Base-by-base conservation (phyloP, 2,329 filamentous ascomycete species). In the Trichocomaceae sp. region DNA sequence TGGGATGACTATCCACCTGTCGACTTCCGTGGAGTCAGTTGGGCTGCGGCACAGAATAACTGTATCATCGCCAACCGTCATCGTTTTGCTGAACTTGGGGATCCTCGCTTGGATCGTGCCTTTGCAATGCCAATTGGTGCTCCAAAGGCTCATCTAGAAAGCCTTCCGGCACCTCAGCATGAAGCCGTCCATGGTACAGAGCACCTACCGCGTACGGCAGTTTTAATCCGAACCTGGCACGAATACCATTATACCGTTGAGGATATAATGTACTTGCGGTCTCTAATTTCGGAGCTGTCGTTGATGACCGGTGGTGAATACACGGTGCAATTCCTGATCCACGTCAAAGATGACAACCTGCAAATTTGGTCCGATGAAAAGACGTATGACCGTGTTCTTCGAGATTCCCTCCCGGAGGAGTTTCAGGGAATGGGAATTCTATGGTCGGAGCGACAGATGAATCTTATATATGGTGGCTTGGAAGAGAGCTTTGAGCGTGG, bases 371-470 rank as follows among this genome's bases (percentile, higher is more conserved):
- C 88, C 0, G 88, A 93, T 63, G 82, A 87, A 17, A 78, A 81
- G 31, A 86, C 84, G 0, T 88, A 90, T 56, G 81, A 90, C 61
- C 78, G 80, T 15, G 81, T 92, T 78, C 49, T 96, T 85, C 75
- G 77, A 80, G 66, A 79, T 78, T 65, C 86, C 79, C 55, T 86
- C 87, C 67, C 93, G 0, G 79, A 83, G 60, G 93, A 99, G 66
- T 96, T 99, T 73, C 86, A 82, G 61, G 88, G 88, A 47, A 84
- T 99, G 66, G 88, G 88, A 19, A 95, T 88, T 0, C 79, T 97
- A 6, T 99, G 93, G 93, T 93, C 89, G 0, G 90, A 95, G 70
- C 86, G 87, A 22, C 90, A 96, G 71, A 96, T 97, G 90, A 79
- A 86, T 52, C 82, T 90, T 56, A 80, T 95, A 63, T 99, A 97